Percentiles rank a stretch among this genome's conserved stretches.
phyloP scores from a whole-genome alignment of 2,329 filamentous ascomycete species.

The Beauveria australis region DNA sequence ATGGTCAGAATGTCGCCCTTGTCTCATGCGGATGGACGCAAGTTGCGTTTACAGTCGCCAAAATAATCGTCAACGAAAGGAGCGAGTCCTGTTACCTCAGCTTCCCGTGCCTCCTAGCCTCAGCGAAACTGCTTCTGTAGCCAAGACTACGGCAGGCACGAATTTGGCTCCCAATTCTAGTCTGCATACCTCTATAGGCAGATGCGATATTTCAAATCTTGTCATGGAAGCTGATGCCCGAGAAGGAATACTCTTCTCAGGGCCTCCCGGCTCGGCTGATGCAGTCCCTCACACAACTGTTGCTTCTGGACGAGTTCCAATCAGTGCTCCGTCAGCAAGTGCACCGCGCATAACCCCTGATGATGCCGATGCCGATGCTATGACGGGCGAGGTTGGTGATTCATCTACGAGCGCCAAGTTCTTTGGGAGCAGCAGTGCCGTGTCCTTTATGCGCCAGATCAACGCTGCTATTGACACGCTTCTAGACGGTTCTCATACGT shows the following conservation, averaged over 20 bases:
- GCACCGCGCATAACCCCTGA: neutral
- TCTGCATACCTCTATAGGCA: neutral
- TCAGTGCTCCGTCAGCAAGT: neutral
- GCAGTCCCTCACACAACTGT: neutral
- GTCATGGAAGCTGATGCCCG: neutral
- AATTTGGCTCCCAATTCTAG: neutral
- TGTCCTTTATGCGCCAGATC: constrained; percentile 8
- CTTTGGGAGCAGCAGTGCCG: constrained; percentile 6
- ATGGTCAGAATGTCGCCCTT: neutral
- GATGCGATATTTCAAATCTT: neutral
- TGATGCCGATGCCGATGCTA: neutral
- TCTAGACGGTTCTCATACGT: neutral
- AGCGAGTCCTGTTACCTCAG: neutral
- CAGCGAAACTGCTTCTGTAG: neutral
- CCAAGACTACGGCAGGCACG: neutral
- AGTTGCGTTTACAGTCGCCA: neutral
- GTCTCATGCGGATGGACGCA: neutral
- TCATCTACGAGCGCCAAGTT: neutral
- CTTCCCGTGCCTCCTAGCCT: neutral
- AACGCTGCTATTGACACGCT: constrained; percentile 5
- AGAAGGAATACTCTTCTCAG: neutral
- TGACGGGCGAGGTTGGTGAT: neutral
- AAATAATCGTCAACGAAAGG: neutral
- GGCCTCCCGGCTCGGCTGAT: neutral
- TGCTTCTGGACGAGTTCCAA: neutral